phyloP scores from a whole-genome alignment of 2,329 filamentous ascomycete genomes.

The Onygenales sp. region DNA sequence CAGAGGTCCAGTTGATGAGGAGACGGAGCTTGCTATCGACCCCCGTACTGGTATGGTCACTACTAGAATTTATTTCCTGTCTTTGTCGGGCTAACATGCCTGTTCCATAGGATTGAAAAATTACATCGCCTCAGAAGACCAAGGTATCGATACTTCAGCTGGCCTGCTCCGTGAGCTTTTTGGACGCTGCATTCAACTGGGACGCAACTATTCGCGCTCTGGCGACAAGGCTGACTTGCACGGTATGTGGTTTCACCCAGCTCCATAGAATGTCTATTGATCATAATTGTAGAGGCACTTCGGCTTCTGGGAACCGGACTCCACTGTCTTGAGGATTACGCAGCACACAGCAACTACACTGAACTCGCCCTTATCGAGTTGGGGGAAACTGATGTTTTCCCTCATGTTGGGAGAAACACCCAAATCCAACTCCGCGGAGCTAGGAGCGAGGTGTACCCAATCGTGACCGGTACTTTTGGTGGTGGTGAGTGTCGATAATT shows the following conservation, averaged over 20 bases:
- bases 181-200: slow-evolving; percentile 65
- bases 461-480: slow-evolving; percentile 86
- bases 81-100: background rate
- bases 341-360: slow-evolving; percentile 87
- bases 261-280: no score
- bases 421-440: slow-evolving; percentile 60
- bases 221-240: slow-evolving; percentile 68
- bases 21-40: slow-evolving; percentile 69
- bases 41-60: slow-evolving; percentile 48
- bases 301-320: slow-evolving; percentile 77
- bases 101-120: slow-evolving; percentile 59
- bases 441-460: slow-evolving; percentile 60
- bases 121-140: slow-evolving; percentile 80
- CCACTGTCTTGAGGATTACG: slow-evolving; percentile 87
- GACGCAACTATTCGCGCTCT: slow-evolving; percentile 58
- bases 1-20: slow-evolving; percentile 71
- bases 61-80: slow-evolving; percentile 8
- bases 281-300: slow-evolving; percentile 53
- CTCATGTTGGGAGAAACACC: slow-evolving; percentile 74
- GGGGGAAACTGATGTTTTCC: slow-evolving; percentile 71
- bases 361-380: slow-evolving; percentile 83
- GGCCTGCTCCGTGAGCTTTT: slow-evolving; percentile 67
- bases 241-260: slow-evolving; percentile 1
- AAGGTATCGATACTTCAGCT: slow-evolving; percentile 73
- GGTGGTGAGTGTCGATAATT: slow-evolving; percentile 34